Evolutionary conservation across 2,329 filamentous ascomycete genomes (phyloP), one percentile per base, ranked within the genome.

Genomic region (Fusarium guadeloupense): DNA sequence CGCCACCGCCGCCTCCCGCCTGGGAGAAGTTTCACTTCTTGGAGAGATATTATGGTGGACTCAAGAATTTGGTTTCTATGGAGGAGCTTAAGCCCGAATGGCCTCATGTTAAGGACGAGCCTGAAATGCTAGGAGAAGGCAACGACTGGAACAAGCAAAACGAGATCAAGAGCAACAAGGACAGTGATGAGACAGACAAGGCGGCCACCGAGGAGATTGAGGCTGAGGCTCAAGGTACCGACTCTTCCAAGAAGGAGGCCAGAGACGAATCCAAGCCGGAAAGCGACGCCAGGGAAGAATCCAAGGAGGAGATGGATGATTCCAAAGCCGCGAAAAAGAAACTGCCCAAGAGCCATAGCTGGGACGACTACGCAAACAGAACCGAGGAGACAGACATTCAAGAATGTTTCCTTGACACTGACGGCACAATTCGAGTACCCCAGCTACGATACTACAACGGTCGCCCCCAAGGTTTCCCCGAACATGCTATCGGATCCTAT

Each of bases 11-110:
- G 17, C 90, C 91, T 12, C 86, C 88, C 0, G 76, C 85, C 6
- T 98, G 93, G 93, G 91, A 96, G 73, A 85, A 84, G 9, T 98
- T 96, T 72, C 86, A 88, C 0, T 96, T 97, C 70, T 76, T 99
- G 59, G 89, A 89, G 57, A 85, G 93, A 61, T 99, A 97, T 73
- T 95, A 97, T 73, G 94, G 93, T 13, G 95, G 95, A 1, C 83
- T 99, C 55, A 83, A 89, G 62, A 89, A 85, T 0, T 72, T 99
- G 59, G 85, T 91, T 0, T 76, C 86, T 0, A 78, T 87, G 21
- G 74, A 81, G 13, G 80, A 91, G 41, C 94, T 93, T 64, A 79
- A 83, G 9, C 89, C 93, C 0, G 91, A 98, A 71, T 98, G 96
- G 71, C 94, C 95, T 2, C 81, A 83, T 8, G 76, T 83, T 2